Evolutionary conservation across 768 basidiomycete species (phyloP), one percentile per base, ranked within the genome.

Genomic region (Rhodotorula graminis): DNA sequence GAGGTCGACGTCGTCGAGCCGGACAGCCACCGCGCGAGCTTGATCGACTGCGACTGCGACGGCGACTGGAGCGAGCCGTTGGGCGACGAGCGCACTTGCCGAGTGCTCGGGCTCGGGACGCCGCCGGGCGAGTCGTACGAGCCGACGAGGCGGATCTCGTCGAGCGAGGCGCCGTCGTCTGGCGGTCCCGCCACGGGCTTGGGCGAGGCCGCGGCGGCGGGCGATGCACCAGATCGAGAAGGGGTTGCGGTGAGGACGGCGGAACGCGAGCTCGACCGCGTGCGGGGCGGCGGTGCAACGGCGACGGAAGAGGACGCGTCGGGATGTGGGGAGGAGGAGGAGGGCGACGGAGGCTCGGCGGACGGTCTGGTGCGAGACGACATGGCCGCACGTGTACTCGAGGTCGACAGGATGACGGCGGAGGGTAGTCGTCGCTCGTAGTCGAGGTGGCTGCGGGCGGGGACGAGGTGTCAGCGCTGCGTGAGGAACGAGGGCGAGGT

Each of bases 81-180:
- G 11, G 14, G 52, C 8, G 37, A 25, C 25, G 50, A 18, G 18
- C 25, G 29, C 56, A 8, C 18, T 4, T 2, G 7, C 5, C 37
- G 37, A 9, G 11, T 2, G 25, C 9, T 21, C 12, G 42, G 11
- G 59, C 18, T 14, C 37, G 27, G n/a, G 21, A 27, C 6, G 33
- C 33, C 19, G 56, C 12, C 15, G 18, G 60, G 14, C 42, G 60
- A 61, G 2, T 61, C 60, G 60, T 61, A 61, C 10, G 60, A 61
- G 4, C 60, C 60, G 60, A 61, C 60, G 44, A 44, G n/a, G 27
- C 60, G 60, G 44, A 61, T 61, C 6, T 42, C 44, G n/a, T 42
- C 60, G 21, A 18, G 29, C 56, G 56, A 60, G 59, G 40, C 19
- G 37, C n/a, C 25, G 3, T 60, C 59, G 59, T 25, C 56, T n/a